Percentiles rank a stretch among this genome's conserved stretches.
Conservation (phyloP, 495 filamentous ascomycete genomes). For the Daldinia vernicosa region DNA sequence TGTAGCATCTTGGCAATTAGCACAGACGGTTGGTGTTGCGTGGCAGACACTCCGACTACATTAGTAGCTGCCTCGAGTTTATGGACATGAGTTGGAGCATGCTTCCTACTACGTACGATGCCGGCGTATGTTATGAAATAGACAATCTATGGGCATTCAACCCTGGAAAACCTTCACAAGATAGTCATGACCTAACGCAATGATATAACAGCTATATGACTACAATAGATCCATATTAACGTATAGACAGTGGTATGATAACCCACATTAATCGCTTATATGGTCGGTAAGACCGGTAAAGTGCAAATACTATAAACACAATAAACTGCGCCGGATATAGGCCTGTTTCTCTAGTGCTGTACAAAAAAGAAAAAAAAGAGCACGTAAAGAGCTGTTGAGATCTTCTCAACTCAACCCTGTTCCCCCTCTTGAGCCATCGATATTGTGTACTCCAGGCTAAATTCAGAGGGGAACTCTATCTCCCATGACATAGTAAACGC, state of each 20-base stretch:
- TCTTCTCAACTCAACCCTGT: conserved; percentile 13
- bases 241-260: conserved; percentile 30
- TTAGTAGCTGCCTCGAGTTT: background rate
- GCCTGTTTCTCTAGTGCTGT: conserved; percentile 19
- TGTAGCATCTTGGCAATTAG: background rate
- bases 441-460: conserved; percentile 19
- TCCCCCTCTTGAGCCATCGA: conserved; percentile 3
- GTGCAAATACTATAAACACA: conserved; percentile 36
- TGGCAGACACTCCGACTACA: background rate
- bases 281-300: conserved; percentile 20
- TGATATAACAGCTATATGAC: conserved; percentile 16
- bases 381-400: conserved; percentile 12
- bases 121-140: conserved; percentile 7
- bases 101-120: background rate
- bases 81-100: background rate
- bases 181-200: background rate
- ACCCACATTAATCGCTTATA: conserved; percentile 27
- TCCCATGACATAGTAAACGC: conserved; percentile 23
- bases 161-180: background rate
- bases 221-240: conserved; percentile 6
- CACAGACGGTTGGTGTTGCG: background rate
- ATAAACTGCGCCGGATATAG: conserved; percentile 32
- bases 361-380: conserved; percentile 8
- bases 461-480: conserved; percentile 8
- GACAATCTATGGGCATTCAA: background rate